Base-by-base conservation (phyloP, 352 stramenopile genomes). In the Globisporangium camurandrum region DNA sequence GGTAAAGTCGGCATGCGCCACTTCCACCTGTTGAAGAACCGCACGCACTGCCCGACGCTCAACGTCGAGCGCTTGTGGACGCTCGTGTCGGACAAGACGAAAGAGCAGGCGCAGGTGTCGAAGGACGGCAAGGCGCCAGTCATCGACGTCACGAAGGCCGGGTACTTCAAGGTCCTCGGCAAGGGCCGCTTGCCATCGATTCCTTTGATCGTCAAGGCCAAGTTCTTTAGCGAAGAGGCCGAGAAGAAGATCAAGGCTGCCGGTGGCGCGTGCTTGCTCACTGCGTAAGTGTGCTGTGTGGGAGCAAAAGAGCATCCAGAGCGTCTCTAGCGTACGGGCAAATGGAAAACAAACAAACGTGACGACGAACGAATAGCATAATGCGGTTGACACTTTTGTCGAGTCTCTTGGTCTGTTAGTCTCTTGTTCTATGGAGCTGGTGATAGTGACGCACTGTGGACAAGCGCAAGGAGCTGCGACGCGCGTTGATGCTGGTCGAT, bases 1-100 rank as follows among this genome's bases (percentile, higher is more conserved):
- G 97, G 97, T 93, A 99, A 99, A 87, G 96, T 99, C 58, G 97
- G 97, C 95, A 99, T 99, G 97, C 91, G 97, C 65, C 96, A 98
- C 52, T 99, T 98, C 78, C 97, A 99, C 71, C 40, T 98, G 49
- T 81, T 99, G 59, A 86, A 84, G 55, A 99, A 99, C 84, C 80
- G 95, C 51, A 79, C 82, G 54, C 97, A 97, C 88, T 98, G 94
- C 74, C 96, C 96, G 40, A 98, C 95, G 27, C 83, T 99, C 58
- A 99, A 99, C 82, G 68, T 99, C 64, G 97, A 99, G 80, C 97
- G 98, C 71, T 80, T 99, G 52, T 99, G 97, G 94, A 98, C 92
- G 69, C 85, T 99, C 50, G 86, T 99, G 51, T 97, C 94, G 64
- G 95, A 97, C 52, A 97, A 98, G 66, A 96, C 95, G 42, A 97